Conservation (phyloP, 768 basidiomycete genomes). For the Suillus bovinus region DNA sequence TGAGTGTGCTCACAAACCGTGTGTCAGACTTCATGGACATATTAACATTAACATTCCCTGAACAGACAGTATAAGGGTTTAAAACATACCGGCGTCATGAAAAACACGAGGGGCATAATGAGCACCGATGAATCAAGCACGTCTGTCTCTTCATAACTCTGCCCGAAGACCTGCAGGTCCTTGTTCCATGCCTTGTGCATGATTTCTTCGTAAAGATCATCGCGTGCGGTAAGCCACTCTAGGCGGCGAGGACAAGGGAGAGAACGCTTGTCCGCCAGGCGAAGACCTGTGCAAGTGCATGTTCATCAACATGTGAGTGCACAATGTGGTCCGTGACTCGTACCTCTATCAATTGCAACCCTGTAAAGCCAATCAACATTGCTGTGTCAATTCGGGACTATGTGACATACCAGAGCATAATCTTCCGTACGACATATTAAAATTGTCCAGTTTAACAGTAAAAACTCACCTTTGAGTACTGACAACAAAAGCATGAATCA, state of each 20-base stretch:
- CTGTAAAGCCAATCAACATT: slow-evolving; percentile 37
- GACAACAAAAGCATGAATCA: slow-evolving; percentile 9
- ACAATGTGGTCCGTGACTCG: neutral
- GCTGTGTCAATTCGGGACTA: neutral
- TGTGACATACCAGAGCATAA: slow-evolving; percentile 81
- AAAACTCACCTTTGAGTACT: slow-evolving; percentile 76
- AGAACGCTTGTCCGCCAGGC: slow-evolving; percentile 92
- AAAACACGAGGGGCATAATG: slow-evolving; percentile 94
- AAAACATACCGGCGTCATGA: slow-evolving; percentile 70
- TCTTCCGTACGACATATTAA: slow-evolving; percentile 37
- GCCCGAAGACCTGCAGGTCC: slow-evolving; percentile 68
- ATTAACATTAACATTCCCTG: neutral
- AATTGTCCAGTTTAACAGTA: neutral
- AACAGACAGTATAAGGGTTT: slow-evolving; percentile 1
- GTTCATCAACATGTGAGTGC: neutral
- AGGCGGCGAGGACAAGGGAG: slow-evolving; percentile 77
- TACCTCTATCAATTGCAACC: slow-evolving; percentile 94
- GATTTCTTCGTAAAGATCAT: slow-evolving; percentile 89
- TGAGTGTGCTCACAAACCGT: slow-evolving; percentile 83
- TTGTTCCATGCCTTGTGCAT: slow-evolving; percentile 87
- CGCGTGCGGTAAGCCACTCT: slow-evolving; percentile 76
- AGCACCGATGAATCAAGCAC: slow-evolving; percentile 85
- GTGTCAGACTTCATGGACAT: slow-evolving; percentile 66
- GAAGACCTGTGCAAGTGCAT: slow-evolving; percentile 52
- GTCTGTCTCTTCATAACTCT: slow-evolving; percentile 86